Evolutionary conservation across 345 rosid species (phyloP), one percentile per base, ranked within the genome.

Genomic region (Cardamine occulta): DNA sequence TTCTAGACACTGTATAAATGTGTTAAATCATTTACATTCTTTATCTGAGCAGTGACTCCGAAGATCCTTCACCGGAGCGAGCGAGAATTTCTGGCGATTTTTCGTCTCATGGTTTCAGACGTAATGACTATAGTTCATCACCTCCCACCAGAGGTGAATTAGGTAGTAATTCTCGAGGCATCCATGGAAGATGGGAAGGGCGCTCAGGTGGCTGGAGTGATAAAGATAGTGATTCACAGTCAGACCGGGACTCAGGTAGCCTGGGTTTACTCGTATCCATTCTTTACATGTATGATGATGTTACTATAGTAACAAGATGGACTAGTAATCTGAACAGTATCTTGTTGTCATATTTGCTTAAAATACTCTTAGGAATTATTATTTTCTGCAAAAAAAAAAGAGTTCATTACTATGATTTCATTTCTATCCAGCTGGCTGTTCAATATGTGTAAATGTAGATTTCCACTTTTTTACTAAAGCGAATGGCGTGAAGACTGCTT

Each of bases 131-230:
- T 82, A 85, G 96, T 55, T 92, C 98, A 26, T 93, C 99, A 29
- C 97, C 96, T 42, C 97, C 96, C 54, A 87, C 83, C 64, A 85
- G 88, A 82, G 98, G 91, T 73, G 99, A 92, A 55, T 53, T 73
- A 3, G 83, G 89, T 53, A 79, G 75, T 63, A 83, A 79, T 71
- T 83, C 88, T 39, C 79, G 87, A 72, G 90, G 86, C 63, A 52
- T 37, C 47, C 89, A 82, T 73, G 97, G 97, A 79, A 86, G 89
- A 71, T 90, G 99, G 97, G 99, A 95, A 62, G 84, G 86, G 69
- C 88, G 90, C 66, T 86, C 98, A 58, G 85, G 88, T 47, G 96
- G 91, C 59, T 84, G 89, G 84, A 86, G 84, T 72, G 97, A 95
- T 44, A 89, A 82, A 72, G 97, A 90, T 58, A 63, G 85, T 54